Percentiles rank a stretch among this genome's conserved stretches.
These are phyloP conservation scores for Suillus tomentosus DNA, from an alignment of 768 basidiomycete genomes.

Conservation along the genomic window DNA sequence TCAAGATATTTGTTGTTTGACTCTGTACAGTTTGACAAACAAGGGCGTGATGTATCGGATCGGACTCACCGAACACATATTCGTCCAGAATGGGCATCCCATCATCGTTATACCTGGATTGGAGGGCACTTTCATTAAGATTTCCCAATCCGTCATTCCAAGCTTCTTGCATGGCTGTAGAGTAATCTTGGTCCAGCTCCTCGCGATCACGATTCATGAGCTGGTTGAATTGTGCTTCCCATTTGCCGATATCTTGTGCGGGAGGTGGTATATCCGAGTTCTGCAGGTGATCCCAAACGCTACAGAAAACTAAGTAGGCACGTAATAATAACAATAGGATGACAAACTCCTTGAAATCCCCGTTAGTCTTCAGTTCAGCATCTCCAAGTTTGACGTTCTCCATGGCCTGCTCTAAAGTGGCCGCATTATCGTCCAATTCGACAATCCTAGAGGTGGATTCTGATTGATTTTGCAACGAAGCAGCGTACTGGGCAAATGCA, in stretches of 20 bases:
- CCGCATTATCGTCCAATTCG: slow-evolving; percentile 49
- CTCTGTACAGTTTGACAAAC: slow-evolving; percentile 45
- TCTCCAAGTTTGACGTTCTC: slow-evolving; percentile 39
- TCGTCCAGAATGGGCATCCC: slow-evolving; percentile 74
- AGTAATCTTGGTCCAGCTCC: slow-evolving; percentile 65
- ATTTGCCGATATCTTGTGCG: slow-evolving; percentile 67
- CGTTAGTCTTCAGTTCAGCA: slow-evolving; percentile 23
- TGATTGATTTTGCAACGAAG: slow-evolving; percentile 48
- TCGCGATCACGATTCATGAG: slow-evolving; percentile 71
- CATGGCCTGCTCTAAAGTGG: slow-evolving; percentile 42
- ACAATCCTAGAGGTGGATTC: slow-evolving; percentile 51
- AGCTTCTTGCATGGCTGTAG: slow-evolving; percentile 58
- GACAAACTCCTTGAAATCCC: slow-evolving; percentile 58
- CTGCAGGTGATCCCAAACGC: slow-evolving; percentile 64
- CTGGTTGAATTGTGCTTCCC: slow-evolving; percentile 84
- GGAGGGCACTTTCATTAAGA: slow-evolving; percentile 35
- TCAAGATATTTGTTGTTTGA: slow-evolving; percentile 70
- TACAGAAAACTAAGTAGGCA: slow-evolving; percentile 29
- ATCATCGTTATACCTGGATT: slow-evolving; percentile 61
- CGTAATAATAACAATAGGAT: slow-evolving; percentile 6
- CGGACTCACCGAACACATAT: slow-evolving; percentile 75
- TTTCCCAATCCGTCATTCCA: slow-evolving; percentile 63
- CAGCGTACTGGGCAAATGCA: slow-evolving; percentile 71
- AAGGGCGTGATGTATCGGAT: neutral
- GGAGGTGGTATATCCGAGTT: slow-evolving; percentile 59